Conservation (phyloP, 176 grass and related monocot genomes). For the Elaeis guineensis region DNA sequence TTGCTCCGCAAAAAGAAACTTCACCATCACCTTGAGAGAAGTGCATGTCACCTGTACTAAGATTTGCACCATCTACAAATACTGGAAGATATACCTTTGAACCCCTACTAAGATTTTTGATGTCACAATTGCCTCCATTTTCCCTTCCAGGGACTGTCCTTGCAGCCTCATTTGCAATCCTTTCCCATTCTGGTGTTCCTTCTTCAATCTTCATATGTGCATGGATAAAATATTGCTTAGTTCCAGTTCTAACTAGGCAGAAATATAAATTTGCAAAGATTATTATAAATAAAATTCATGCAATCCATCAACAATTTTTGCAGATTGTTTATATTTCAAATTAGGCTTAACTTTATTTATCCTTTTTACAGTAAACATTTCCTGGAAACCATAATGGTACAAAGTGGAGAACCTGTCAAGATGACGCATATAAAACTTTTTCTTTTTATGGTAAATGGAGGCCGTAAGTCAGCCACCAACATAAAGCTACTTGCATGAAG, state of each 20-base stretch:
- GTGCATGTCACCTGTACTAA: constrained; percentile 87
- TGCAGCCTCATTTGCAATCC: constrained; percentile 76
- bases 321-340: no score
- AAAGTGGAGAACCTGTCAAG: no score
- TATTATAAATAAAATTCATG: no score
- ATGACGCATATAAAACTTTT: no score
- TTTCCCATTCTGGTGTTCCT: constrained; percentile 54
- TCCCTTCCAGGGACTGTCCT: constrained; percentile 85
- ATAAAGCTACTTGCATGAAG: no score
- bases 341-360: no score
- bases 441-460: no score
- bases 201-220: constrained; percentile 46
- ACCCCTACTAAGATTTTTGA: constrained; percentile 88
- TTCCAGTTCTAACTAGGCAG: background rate
- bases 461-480: no score
- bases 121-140: constrained; percentile 93
- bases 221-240: background rate
- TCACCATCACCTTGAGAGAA: constrained; percentile 92
- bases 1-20: constrained; percentile 90
- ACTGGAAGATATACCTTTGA: constrained; percentile 95
- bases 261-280: no score
- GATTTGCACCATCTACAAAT: constrained; percentile 86
- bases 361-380: no score
- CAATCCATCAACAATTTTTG: no score
- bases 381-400: no score